Percentiles rank a stretch among this genome's conserved stretches.
These are phyloP conservation scores for Didymella arachidicola DNA, from an alignment of 2,329 filamentous ascomycete genomes.

Conservation along the genomic window DNA sequence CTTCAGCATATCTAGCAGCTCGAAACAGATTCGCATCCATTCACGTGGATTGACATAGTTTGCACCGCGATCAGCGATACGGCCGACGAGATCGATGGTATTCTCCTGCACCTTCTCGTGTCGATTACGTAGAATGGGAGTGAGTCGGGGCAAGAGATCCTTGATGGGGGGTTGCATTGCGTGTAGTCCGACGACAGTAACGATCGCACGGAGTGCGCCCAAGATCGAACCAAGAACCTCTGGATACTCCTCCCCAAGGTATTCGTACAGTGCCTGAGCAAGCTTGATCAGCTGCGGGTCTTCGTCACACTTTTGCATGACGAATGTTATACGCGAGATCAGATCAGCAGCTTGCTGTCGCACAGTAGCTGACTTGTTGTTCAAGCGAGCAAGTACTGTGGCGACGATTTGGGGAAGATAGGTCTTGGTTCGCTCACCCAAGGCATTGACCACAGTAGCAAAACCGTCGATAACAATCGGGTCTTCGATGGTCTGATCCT, in stretches of 20 bases:
- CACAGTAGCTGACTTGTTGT: slow-evolving; percentile 97
- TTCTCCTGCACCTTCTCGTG: slow-evolving; percentile 99
- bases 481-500: slow-evolving; percentile 97
- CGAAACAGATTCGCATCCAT: slow-evolving; percentile 99
- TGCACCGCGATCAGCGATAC: slow-evolving; percentile 95
- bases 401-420: slow-evolving; percentile 97
- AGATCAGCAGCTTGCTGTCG: slow-evolving; percentile 96
- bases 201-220: slow-evolving; percentile 91
- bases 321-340: slow-evolving; percentile 95
- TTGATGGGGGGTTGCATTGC: slow-evolving; percentile 99
- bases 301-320: slow-evolving; percentile 98
- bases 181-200: slow-evolving; percentile 96
- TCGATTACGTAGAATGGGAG: slow-evolving; percentile 96
- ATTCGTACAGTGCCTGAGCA: slow-evolving; percentile 94
- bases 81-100: slow-evolving; percentile 95
- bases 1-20: slow-evolving; percentile 98
- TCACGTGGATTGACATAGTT: slow-evolving; percentile 96
- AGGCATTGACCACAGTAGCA: slow-evolving; percentile 93
- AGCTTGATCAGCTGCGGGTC: slow-evolving; percentile 96
- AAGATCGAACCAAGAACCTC: slow-evolving; percentile 97
- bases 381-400: slow-evolving; percentile 93
- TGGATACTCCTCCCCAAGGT: slow-evolving; percentile 97
- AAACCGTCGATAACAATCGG: slow-evolving; percentile 97
- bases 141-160: slow-evolving; percentile 91
- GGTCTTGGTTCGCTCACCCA: slow-evolving; percentile 92